Evolutionary conservation across 441 rosid species (phyloP), one percentile per base, ranked within the genome.

Genomic region (Populus trichocarpa): DNA sequence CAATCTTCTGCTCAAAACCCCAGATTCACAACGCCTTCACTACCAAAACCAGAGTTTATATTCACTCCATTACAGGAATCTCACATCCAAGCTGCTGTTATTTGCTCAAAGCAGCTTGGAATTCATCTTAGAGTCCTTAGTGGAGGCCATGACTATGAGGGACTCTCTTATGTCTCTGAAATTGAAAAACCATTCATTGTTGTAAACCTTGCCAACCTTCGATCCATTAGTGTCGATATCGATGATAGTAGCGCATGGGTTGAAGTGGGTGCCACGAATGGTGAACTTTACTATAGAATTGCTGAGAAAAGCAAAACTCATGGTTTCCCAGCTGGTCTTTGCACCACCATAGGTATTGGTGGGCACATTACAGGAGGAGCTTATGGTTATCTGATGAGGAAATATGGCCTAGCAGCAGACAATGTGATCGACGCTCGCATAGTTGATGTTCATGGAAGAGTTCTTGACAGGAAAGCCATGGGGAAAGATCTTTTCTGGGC

Each of bases 401-500:
- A 30, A 30, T 3, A 30, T 30, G 32, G 32, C 32, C 32, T 30
- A 3, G 32, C 32, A 3, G 32, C 1, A 3, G 95, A 91, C 59
- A 92, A 92, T 78, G 89, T 88, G 6, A 69, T 91, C 14, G 94
- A 92, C 35, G 93, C 91, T 42, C 83, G 86, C 14, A 87, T 91
- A 7, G 50, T 91, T 2, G 93, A 89, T 64, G 91, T 75, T 46
- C 67, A 85, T 11, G 95, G 97, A 4, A 82, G 82, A 33, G 76
- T 90, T 40, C 89, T 85, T 9, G 86, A 88, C 70, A 79, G 96
- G 2, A 83, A 75, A 65, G 82, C 85, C 28, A 89, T 92, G 95
- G 95, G 97, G 2, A 88, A 90, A 77, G 95, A 90, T 59, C 72
- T 83, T 16, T 92, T 91, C 32, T 91, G 94, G 95, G 93, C 93